phyloP scores from a whole-genome alignment of 73 alveolate genomes.

The Blepharisma stoltei region DNA sequence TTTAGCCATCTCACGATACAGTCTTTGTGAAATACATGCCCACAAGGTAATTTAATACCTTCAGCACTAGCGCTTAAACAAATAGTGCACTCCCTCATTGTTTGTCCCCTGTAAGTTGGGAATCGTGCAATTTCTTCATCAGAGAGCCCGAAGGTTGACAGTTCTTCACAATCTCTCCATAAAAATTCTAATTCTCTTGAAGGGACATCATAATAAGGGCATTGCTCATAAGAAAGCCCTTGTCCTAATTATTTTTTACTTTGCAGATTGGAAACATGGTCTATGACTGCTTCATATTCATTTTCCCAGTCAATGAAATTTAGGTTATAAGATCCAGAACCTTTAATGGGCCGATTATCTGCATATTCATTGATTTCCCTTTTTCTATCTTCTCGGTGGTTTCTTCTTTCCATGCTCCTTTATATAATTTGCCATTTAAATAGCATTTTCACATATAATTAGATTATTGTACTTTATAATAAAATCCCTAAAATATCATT shows the following conservation, averaged over 20 bases:
- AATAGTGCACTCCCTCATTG: conserved; percentile 26
- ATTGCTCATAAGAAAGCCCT: conserved; percentile 22
- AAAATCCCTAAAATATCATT: too few relatives aligned
- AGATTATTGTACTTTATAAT: too few relatives aligned
- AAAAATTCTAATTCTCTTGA: conserved; percentile 5
- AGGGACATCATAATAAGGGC: conserved; percentile 33
- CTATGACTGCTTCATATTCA: conserved; percentile 31
- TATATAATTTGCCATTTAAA: too few relatives aligned
- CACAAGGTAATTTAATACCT: conserved; percentile 35
- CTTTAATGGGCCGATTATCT: neutral
- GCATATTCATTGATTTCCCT: too few relatives aligned
- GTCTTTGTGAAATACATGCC: conserved; percentile 59
- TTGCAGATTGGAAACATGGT: neutral
- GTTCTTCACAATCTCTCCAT: neutral
- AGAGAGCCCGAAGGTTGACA: conserved; percentile 1
- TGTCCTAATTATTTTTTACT: neutral
- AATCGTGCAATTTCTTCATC: conserved; percentile 13
- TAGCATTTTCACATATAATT: too few relatives aligned
- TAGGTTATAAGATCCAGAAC: conserved; percentile 14
- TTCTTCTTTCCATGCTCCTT: too few relatives aligned
- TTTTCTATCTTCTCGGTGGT: too few relatives aligned
- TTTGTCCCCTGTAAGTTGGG: neutral
- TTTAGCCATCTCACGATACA: conserved; percentile 53
- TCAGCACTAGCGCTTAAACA: conserved; percentile 18
- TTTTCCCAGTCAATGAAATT: conserved; percentile 26